These are phyloP conservation scores for Casuarina cunninghamiana DNA, from an alignment of 306 rosid genomes.

Conservation along the genomic window DNA sequence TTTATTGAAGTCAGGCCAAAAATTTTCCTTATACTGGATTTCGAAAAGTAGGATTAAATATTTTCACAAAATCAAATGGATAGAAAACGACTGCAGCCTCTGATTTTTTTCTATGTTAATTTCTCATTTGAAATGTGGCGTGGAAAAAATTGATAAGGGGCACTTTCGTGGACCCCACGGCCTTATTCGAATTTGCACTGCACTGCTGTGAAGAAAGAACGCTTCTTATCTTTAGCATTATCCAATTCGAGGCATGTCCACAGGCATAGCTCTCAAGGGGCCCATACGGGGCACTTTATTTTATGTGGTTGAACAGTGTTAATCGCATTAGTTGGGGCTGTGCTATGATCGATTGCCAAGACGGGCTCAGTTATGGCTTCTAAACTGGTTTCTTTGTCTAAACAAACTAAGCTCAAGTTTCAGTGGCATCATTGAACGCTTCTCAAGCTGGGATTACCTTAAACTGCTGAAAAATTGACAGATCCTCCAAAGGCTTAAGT, in stretches of 20 bases:
- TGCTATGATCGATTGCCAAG: constrained; percentile 1
- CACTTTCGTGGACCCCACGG: not conserved
- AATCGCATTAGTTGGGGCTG: too few species aligned
- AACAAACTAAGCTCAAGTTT: not conserved
- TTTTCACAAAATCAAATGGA: not conserved
- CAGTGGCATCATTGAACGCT: not conserved
- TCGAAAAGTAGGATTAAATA: not conserved
- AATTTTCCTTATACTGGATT: not conserved
- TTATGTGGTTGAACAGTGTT: too few species aligned
- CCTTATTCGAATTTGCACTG: not conserved
- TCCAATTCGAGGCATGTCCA: constrained; percentile 29
- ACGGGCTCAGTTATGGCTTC: not conserved
- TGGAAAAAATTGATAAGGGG: too few species aligned
- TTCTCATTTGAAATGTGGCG: too few species aligned
- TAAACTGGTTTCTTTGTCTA: not conserved
- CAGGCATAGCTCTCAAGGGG: constrained; percentile 40
- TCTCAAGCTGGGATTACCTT: not conserved
- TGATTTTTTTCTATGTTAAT: not conserved
- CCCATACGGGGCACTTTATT: constrained; percentile 16
- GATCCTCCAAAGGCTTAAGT: too few species aligned
- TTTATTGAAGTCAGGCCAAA: not conserved
- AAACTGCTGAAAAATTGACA: too few species aligned
- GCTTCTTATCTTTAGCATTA: constrained; percentile 40
- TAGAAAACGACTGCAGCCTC: not conserved
- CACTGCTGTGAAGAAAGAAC: not conserved